Percentiles rank a stretch among this genome's conserved stretches.
These are phyloP conservation scores for Backusella morwellensis DNA, from an alignment of 192 early-diverging fungal genomes.

Conservation along the genomic window DNA sequence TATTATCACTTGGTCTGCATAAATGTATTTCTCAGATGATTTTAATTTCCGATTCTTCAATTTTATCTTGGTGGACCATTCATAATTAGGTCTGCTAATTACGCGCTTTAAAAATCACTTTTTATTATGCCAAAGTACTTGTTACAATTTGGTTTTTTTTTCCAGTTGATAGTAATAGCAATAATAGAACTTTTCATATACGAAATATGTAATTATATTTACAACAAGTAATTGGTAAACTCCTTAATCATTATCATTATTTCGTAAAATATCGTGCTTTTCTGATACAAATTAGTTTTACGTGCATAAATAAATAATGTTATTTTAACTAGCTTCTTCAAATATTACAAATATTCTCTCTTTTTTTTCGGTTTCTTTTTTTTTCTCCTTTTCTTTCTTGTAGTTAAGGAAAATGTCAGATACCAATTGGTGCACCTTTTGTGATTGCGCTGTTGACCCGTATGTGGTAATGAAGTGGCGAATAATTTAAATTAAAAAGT, in stretches of 20 bases:
- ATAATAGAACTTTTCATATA: no score
- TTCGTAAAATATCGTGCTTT: not conserved
- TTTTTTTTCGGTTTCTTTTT: slow-evolving; percentile 1
- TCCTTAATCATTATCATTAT: not conserved
- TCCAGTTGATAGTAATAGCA: not conserved
- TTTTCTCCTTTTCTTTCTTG: not conserved
- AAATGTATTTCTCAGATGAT: not conserved
- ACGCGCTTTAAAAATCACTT: not conserved
- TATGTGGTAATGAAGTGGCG: slow-evolving; percentile 18
- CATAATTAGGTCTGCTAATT: not conserved
- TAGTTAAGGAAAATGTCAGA: slow-evolving; percentile 14
- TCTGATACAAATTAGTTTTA: not conserved
- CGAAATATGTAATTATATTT: no score
- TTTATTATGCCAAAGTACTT: not conserved
- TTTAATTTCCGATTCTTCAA: not conserved
- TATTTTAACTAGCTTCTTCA: slow-evolving; percentile 4
- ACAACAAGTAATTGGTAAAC: no score
- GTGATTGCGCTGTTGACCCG: slow-evolving; percentile 20
- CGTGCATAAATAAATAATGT: not conserved
- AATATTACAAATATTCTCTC: not conserved
- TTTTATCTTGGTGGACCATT: not conserved
- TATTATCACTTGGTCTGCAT: not conserved
- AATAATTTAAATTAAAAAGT: not conserved
- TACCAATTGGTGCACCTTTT: slow-evolving; percentile 32
- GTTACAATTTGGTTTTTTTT: no score